Evolutionary conservation across 805 yeast genomes (phyloP).

Genomic region (Candida hungchunana): DNA sequence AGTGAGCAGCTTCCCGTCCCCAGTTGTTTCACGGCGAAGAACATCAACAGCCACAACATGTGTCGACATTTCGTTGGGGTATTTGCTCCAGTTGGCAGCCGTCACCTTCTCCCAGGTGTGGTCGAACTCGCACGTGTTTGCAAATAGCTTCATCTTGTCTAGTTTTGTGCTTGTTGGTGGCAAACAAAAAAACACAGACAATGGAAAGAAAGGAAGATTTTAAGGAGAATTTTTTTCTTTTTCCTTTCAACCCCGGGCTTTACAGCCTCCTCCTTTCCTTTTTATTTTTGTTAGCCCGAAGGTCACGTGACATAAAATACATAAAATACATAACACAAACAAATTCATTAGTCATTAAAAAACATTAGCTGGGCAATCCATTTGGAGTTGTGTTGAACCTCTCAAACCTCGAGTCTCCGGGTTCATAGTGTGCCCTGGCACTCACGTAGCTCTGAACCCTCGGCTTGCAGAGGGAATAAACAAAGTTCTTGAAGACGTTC

Average conservation of each 20-base stretch:
- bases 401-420: slow-evolving; percentile 39
- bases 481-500: slow-evolving; percentile 29
- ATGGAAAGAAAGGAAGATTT: too few relatives aligned
- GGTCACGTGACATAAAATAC: too few relatives aligned
- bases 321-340: too few relatives aligned
- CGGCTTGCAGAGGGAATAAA: slow-evolving; percentile 32
- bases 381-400: slow-evolving; percentile 19
- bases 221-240: background rate
- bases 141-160: slow-evolving; percentile 69
- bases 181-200: too few relatives aligned
- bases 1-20: slow-evolving; percentile 58
- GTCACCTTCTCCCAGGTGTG: slow-evolving; percentile 95
- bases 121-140: slow-evolving; percentile 60
- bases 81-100: slow-evolving; percentile 94
- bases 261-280: background rate
- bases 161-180: background rate
- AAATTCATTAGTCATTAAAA: too few relatives aligned
- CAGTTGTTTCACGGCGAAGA: slow-evolving; percentile 65
- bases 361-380: too few relatives aligned
- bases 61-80: slow-evolving; percentile 90
- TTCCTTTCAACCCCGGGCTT: background rate
- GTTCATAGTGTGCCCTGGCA: slow-evolving; percentile 27
- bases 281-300: too few relatives aligned
- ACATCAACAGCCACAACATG: slow-evolving; percentile 95
- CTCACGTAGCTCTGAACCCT: slow-evolving; percentile 35